Evolutionary conservation across 805 yeast species (phyloP), one percentile per base, ranked within the genome.

Genomic region (Lachancea quebecensis): DNA sequence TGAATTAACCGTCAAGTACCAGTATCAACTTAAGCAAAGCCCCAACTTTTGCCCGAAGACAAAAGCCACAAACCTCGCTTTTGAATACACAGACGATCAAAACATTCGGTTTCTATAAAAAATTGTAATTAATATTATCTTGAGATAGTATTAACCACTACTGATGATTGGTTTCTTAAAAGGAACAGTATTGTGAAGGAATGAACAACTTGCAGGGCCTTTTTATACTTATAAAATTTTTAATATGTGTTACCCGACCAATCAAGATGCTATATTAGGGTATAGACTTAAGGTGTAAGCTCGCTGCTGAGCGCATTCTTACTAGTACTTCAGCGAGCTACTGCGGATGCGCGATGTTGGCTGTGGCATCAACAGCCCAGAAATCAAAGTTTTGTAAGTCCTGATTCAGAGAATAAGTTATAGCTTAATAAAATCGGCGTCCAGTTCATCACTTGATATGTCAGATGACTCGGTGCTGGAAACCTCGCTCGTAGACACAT

Each of bases 141-240:
- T 62, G 65, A 65, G 69, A 64, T 62, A 65, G 69, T 64, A 65
- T 61, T 65, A 65, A 64, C 69, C 69, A 64, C 67, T 62, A 65
- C 69, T 65, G 69, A 65, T 64, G 69, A 58, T 61, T 53, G 65
- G 57, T 49, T 42, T 53, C 55, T 59, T 47, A 50, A 52, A 48
- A 50, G 46, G 44, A 47, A 50, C 37, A 16, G 30, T 9, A 29
- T 29, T 21, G 2, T 16, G 21, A 18, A 16, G 9, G 16, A n/a
- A 4, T 5, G 2, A 12, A 5, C 14, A 25, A 5, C 16, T 34
- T 18, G 8, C 36, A 15, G 4, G 5, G 33, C 16, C 37, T 34
- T 37, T 41, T 40, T 46, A 45, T 44, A 45, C 43, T 35, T 16
- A 17, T 11, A 35, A 38, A 30, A 38, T 34, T 11, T 32, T 46